Percentiles rank a stretch among this genome's conserved stretches.
phyloP scores from a whole-genome alignment of 1,139 yeast genomes.

The Insectozyma bohioensis region DNA sequence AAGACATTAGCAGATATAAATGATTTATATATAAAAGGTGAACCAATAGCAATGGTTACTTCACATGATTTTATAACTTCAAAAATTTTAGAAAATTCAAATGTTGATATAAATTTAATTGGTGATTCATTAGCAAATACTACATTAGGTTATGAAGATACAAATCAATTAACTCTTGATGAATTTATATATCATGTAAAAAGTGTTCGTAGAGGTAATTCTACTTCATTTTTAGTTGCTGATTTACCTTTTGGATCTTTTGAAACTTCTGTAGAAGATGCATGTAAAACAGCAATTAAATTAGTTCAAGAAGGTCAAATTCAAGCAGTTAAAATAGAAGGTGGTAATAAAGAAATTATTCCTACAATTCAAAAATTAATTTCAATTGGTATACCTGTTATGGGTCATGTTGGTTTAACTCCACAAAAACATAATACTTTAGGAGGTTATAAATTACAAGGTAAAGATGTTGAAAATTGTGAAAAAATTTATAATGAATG shows the following conservation, averaged over 20 bases:
- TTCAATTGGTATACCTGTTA: constrained; percentile 77
- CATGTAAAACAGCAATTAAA: constrained; percentile 60
- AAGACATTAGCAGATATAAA: constrained; percentile 45
- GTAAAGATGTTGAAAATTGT: constrained; percentile 58
- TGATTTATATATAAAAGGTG: constrained; percentile 35
- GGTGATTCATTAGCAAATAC: constrained; percentile 97
- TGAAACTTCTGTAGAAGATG: constrained; percentile 65
- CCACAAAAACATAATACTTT: constrained; percentile 81
- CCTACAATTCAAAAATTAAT: constrained; percentile 49
- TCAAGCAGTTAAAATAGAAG: constrained; percentile 86
- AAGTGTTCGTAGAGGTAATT: constrained; percentile 74
- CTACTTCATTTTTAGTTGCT: constrained; percentile 68
- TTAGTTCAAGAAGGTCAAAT: constrained; percentile 65
- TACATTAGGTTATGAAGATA: constrained; percentile 76
- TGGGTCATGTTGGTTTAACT: constrained; percentile 91
- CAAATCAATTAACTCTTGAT: constrained; percentile 73
- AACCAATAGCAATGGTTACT: constrained; percentile 75
- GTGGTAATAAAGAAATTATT: constrained; percentile 59
- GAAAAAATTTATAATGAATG: constrained; percentile 67
- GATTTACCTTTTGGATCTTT: constrained; percentile 90
- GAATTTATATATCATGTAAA: constrained; percentile 75
- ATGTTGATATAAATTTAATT: constrained; percentile 69
- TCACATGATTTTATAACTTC: constrained; percentile 88
- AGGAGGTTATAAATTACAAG: constrained; percentile 91
- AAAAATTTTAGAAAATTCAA: constrained; percentile 65